Evolutionary conservation across 768 basidiomycete genomes (phyloP).

Genomic region (Kwoniella europaea): DNA sequence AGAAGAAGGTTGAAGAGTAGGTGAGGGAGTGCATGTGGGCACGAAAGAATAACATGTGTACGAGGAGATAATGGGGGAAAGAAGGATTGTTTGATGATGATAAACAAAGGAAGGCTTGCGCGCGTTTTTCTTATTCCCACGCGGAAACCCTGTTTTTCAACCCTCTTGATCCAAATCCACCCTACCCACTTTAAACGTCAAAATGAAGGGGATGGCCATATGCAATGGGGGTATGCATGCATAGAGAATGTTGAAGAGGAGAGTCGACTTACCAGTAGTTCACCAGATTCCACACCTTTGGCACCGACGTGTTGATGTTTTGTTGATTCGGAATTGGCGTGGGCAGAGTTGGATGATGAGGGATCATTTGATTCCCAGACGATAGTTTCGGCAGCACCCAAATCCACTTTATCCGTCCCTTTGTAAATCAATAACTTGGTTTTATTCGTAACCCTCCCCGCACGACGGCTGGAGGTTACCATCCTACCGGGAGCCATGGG

Average conservation of each 20-base stretch:
- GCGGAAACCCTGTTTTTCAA: constrained; percentile 13
- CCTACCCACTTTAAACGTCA: constrained; percentile 6
- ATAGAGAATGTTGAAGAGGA: constrained; percentile 39
- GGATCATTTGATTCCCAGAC: constrained; percentile 44
- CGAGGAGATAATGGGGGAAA: not conserved
- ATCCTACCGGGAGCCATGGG: constrained; percentile 39
- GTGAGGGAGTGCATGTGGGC: not conserved
- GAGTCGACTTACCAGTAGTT: constrained; percentile 48
- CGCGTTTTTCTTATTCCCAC: constrained; percentile 11
- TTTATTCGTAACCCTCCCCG: constrained; percentile 54
- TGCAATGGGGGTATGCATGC: constrained; percentile 29
- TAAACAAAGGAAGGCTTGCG: constrained; percentile 15
- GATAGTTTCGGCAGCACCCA: constrained; percentile 44
- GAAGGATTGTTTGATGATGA: not conserved
- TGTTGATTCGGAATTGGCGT: constrained; percentile 28
- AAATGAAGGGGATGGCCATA: constrained; percentile 10
- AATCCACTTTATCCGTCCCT: constrained; percentile 47
- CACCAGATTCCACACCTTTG: constrained; percentile 50
- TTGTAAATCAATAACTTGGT: constrained; percentile 47
- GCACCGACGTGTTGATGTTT: constrained; percentile 53
- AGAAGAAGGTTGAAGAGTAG: not conserved
- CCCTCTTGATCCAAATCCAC: not conserved
- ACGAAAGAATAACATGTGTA: not conserved
- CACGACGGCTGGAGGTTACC: constrained; percentile 47
- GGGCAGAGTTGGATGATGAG: constrained; percentile 2